Evolutionary conservation across 192 early-diverging fungal species (phyloP), one percentile per base, ranked within the genome.

Genomic region (Dispira parvispora): DNA sequence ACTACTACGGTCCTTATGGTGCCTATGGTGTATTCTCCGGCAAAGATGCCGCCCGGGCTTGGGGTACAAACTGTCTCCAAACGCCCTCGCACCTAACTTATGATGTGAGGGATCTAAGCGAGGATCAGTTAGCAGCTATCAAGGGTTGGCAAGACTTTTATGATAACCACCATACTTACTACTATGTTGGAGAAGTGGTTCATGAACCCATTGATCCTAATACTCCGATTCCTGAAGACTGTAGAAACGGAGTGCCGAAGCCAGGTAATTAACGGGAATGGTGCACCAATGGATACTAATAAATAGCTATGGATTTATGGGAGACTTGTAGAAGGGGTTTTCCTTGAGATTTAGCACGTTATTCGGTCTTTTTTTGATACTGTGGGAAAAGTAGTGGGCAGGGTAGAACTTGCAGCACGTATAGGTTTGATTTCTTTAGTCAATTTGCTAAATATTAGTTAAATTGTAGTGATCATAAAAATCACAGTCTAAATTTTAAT

Each of bases 11-110:
- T 6, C 79, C 75, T 49, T 84, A 81, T 12, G 88, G 84, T 13
- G 74, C 88, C 14, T 99, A 98, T 72, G 69, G 79, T 43, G 82
- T 90, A 70, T 99, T 95, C 76, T 75, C 90, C 9, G 94, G 96
- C 1, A 78, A 77, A 46, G 96, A 99, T 74, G 91, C 92, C 3
- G 83, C 93, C 13, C 77, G 96, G 28, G 92, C 96, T 13, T 99
- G 88, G 68, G 85, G 87, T 18, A 99, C 96, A 3, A 94, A 94
- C 43, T 99, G 96, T 70, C 90, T 97, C 65, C 63, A 89, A 61
- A 61, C 63, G 28, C 61, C 67, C 49, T 87, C 86, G 44, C 91
- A 99, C 67, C 71, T 94, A 23, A 96, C 93, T 11, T 93, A 93
- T 64, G 96, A 99, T 75, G 71, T 90, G 14, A 83, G 94, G 43